Percentiles rank a stretch among this genome's conserved stretches.
These are phyloP conservation scores for Albifimbria verrucaria DNA, from an alignment of 2,329 filamentous ascomycete species.

Conservation along the genomic window DNA sequence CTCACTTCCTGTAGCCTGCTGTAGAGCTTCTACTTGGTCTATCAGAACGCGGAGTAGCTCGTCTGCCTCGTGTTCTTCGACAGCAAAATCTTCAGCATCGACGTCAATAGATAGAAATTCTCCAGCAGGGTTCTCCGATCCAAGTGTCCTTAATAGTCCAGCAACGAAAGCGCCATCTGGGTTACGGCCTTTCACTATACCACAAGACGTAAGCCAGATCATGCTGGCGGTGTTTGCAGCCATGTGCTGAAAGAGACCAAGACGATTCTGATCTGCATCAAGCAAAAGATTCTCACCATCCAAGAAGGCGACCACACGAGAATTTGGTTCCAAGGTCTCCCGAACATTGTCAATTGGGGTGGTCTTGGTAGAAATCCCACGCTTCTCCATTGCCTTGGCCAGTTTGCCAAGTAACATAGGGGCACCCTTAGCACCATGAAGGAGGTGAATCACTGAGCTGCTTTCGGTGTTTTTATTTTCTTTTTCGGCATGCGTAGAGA, in stretches of 20 bases:
- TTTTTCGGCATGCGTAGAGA: background rate
- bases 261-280: background rate
- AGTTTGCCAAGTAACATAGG: background rate
- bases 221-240: conserved; percentile 8
- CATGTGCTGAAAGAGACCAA: background rate
- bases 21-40: background rate
- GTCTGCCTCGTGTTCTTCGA: background rate
- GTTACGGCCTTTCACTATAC: conserved; percentile 15
- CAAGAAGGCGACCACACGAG: background rate
- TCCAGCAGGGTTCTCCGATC: conserved; percentile 19
- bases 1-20: background rate
- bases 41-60: background rate
- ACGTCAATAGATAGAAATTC: conserved; percentile 18
- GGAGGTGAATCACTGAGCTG: background rate
- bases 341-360: background rate
- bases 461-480: background rate
- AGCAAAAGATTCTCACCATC: background rate
- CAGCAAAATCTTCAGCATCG: conserved; percentile 9
- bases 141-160: conserved; percentile 20
- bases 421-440: background rate
- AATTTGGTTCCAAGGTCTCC: background rate
- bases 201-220: conserved; percentile 14
- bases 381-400: background rate
- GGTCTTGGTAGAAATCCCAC: too few species aligned
- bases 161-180: conserved; percentile 16